Conservation (phyloP, 1,139 yeast species). For the Yamadazyma membranifaciens region DNA sequence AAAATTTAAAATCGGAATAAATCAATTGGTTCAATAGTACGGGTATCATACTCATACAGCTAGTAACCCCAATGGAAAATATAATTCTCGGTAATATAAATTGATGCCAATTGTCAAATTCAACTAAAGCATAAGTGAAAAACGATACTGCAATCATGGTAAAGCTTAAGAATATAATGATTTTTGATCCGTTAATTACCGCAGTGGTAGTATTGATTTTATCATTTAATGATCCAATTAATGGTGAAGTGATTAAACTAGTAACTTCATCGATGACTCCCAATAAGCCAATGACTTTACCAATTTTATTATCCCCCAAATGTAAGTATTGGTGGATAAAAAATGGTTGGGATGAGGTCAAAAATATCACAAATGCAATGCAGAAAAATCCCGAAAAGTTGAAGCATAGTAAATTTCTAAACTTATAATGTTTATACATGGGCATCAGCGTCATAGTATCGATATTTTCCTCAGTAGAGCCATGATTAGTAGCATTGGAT, state of each 20-base stretch:
- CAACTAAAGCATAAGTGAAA: conserved; percentile 49
- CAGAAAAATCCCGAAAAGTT: conserved; percentile 45
- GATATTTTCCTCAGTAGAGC: not conserved
- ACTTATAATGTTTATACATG: conserved; percentile 10
- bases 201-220: conserved; percentile 29
- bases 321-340: conserved; percentile 57
- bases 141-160: conserved; percentile 46
- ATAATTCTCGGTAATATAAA: conserved; percentile 50
- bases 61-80: conserved; percentile 59
- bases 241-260: conserved; percentile 55
- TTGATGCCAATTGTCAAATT: conserved; percentile 27
- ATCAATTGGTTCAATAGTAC: conserved; percentile 55
- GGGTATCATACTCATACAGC: conserved; percentile 50
- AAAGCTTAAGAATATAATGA: conserved; percentile 51
- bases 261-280: conserved; percentile 65
- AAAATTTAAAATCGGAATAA: conserved; percentile 40
- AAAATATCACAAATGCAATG: conserved; percentile 63
- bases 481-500: too few species aligned
- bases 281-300: conserved; percentile 56
- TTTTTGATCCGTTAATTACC: conserved; percentile 47
- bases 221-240: conserved; percentile 65
- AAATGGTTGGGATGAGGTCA: conserved; percentile 68
- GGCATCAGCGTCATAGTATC: not conserved
- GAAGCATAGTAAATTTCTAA: conserved; percentile 23
- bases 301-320: conserved; percentile 42